phyloP scores from a whole-genome alignment of 2,329 filamentous ascomycete genomes.

The Fusarium buharicum region DNA sequence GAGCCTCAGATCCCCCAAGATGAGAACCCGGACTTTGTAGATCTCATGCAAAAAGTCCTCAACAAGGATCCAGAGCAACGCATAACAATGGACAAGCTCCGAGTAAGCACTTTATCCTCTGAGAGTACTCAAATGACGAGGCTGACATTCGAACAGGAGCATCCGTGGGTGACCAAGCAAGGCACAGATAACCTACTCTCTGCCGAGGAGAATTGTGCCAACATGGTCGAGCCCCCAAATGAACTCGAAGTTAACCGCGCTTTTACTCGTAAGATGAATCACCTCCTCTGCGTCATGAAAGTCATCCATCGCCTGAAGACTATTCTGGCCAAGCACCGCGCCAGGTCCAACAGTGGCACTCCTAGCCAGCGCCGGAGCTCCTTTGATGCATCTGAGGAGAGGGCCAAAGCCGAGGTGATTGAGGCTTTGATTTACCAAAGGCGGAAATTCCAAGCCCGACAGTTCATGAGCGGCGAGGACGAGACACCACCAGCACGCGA shows the following conservation, averaged over 20 bases:
- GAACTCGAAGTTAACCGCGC: constrained; percentile 90
- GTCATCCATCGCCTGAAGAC: constrained; percentile 90
- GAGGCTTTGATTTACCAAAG: constrained; percentile 61
- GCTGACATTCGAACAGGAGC: constrained; percentile 67
- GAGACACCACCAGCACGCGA: constrained; percentile 65
- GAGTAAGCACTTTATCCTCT: constrained; percentile 67
- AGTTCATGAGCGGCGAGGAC: constrained; percentile 54
- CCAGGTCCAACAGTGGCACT: constrained; percentile 20
- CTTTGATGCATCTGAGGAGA: constrained; percentile 46
- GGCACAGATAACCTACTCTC: constrained; percentile 82
- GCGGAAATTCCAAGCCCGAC: constrained; percentile 52
- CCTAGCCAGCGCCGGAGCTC: constrained; percentile 13
- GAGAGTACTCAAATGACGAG: background rate
- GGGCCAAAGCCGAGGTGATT: constrained; percentile 59
- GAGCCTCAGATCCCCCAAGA: constrained; percentile 69
- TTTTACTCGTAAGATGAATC: constrained; percentile 88
- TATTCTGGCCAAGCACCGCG: constrained; percentile 61
- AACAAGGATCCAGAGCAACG: constrained; percentile 87
- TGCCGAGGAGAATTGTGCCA: constrained; percentile 84
- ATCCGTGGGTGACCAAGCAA: constrained; percentile 89
- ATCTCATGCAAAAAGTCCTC: constrained; percentile 78
- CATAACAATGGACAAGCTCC: constrained; percentile 83
- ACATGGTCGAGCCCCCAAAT: constrained; percentile 84
- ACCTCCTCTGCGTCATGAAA: constrained; percentile 89
- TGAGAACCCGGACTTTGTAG: constrained; percentile 74